A percentile compares a stretch with the other conserved stretches of the same genome.
Conservation (phyloP, 306 rosid species). For the Fagus crenata region DNA sequence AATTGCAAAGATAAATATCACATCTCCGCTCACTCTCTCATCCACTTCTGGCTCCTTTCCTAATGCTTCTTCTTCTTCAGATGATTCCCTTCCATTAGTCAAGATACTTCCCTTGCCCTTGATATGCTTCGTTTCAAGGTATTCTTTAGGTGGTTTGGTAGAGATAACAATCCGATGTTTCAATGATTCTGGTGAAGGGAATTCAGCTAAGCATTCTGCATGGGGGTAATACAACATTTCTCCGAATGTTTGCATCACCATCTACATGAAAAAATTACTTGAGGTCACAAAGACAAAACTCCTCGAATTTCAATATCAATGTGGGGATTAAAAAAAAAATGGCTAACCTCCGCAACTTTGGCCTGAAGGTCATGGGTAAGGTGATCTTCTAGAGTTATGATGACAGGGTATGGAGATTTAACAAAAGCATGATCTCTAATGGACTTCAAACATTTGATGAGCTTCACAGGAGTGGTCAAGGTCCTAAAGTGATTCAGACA, state of each 20-base stretch:
- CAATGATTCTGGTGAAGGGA: constrained; percentile 81
- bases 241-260: constrained; percentile 65
- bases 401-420: constrained; percentile 73
- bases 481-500: constrained; percentile 57
- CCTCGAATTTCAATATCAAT: not conserved
- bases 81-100: constrained; percentile 44
- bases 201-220: constrained; percentile 52
- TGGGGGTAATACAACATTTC: constrained; percentile 68
- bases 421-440: constrained; percentile 83
- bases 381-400: constrained; percentile 89
- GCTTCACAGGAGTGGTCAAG: constrained; percentile 79
- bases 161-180: constrained; percentile 70
- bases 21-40: constrained; percentile 45
- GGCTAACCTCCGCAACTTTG: constrained; percentile 76
- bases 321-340: not conserved
- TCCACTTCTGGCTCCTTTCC: constrained; percentile 38
- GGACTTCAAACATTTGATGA: constrained; percentile 75
- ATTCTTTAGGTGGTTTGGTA: constrained; percentile 84
- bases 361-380: constrained; percentile 78
- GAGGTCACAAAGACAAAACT: constrained; percentile 8
- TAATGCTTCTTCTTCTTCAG: constrained; percentile 47
- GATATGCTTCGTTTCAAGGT: constrained; percentile 40
- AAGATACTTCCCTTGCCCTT: constrained; percentile 36
- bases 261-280: constrained; percentile 44
- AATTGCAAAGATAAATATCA: constrained; percentile 3